These are phyloP conservation scores for Didymella sp. DNA, from an alignment of 2,329 filamentous ascomycete genomes.

Conservation along the genomic window DNA sequence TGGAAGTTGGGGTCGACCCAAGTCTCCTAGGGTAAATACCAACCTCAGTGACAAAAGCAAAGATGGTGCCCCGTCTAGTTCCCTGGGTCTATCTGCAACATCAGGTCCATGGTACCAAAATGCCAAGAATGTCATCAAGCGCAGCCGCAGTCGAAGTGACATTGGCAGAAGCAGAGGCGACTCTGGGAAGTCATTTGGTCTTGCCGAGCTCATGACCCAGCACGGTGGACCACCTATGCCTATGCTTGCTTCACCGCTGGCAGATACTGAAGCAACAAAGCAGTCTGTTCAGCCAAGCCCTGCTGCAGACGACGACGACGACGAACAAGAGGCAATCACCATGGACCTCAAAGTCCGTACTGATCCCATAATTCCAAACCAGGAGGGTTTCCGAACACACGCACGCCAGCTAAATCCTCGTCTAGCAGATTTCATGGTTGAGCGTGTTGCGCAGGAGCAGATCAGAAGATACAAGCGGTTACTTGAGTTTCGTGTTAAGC, in stretches of 20 bases:
- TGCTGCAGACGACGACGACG: slow-evolving; percentile 50
- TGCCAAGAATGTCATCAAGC: slow-evolving; percentile 55
- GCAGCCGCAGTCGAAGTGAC: slow-evolving; percentile 65
- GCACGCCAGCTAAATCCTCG: slow-evolving; percentile 76
- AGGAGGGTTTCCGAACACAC: slow-evolving; percentile 78
- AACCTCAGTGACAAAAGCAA: slow-evolving; percentile 53
- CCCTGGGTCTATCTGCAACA: slow-evolving; percentile 44
- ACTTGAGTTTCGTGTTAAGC: slow-evolving; percentile 72
- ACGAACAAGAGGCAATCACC: slow-evolving; percentile 63
- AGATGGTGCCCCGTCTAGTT: slow-evolving; percentile 62
- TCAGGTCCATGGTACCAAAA: slow-evolving; percentile 47
- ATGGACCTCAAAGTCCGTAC: slow-evolving; percentile 68
- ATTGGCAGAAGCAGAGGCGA: slow-evolving; percentile 43
- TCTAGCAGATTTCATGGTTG: slow-evolving; percentile 72
- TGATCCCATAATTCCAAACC: slow-evolving; percentile 73
- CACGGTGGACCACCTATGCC: slow-evolving; percentile 66
- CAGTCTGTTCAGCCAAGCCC: slow-evolving; percentile 42
- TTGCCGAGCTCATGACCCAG: slow-evolving; percentile 63
- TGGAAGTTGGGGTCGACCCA: slow-evolving; percentile 52
- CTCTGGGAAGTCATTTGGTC: slow-evolving; percentile 52
- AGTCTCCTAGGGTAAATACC: slow-evolving; percentile 51
- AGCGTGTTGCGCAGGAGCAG: slow-evolving; percentile 84
- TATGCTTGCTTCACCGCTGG: slow-evolving; percentile 58
- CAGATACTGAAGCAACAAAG: slow-evolving; percentile 47
- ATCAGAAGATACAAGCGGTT: slow-evolving; percentile 79